Conservation (phyloP, 129 eudicot genomes). For the Lactuca sativa region DNA sequence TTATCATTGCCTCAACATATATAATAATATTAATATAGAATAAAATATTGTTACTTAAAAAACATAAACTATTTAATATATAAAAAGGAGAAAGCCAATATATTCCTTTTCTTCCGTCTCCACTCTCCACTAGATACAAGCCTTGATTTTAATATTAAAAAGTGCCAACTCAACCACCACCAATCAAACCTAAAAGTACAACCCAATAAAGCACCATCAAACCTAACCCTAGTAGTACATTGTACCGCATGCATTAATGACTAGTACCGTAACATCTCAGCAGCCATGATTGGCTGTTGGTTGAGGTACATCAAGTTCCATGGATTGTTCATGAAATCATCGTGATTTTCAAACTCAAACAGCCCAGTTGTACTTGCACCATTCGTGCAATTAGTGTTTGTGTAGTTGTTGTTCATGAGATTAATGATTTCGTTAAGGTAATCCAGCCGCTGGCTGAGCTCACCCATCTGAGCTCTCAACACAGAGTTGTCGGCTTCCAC, state of each 20-base stretch:
- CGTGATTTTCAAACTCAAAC: slow-evolving; percentile 40
- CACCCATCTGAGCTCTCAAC: slow-evolving; percentile 80
- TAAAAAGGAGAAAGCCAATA: slow-evolving; percentile 5
- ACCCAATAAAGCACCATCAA: slow-evolving; percentile 27
- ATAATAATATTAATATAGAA: slow-evolving; percentile 5
- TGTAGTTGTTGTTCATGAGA: slow-evolving; percentile 36
- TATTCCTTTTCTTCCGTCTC: slow-evolving; percentile 7
- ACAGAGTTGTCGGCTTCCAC: slow-evolving; percentile 85
- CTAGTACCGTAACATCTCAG: slow-evolving; percentile 66
- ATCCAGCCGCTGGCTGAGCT: slow-evolving; percentile 65
- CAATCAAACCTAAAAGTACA: slow-evolving; percentile 36
- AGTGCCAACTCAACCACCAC: slow-evolving; percentile 24
- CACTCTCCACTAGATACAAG: slow-evolving; percentile 23
- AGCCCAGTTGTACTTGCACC: slow-evolving; percentile 21
- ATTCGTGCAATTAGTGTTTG: slow-evolving; percentile 21
- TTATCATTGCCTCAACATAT: slow-evolving; percentile 5
- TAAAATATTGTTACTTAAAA: background rate
- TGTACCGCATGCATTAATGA: slow-evolving; percentile 2
- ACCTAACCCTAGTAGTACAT: slow-evolving; percentile 27
- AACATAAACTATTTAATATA: background rate
- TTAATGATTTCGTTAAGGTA: slow-evolving; percentile 67
- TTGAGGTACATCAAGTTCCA: slow-evolving; percentile 61
- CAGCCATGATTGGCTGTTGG: slow-evolving; percentile 78
- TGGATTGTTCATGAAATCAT: slow-evolving; percentile 37
- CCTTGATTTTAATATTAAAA: slow-evolving; percentile 23